These are phyloP conservation scores for Asterochloris erici DNA, from an alignment of 139 green algal genomes.

Conservation along the genomic window DNA sequence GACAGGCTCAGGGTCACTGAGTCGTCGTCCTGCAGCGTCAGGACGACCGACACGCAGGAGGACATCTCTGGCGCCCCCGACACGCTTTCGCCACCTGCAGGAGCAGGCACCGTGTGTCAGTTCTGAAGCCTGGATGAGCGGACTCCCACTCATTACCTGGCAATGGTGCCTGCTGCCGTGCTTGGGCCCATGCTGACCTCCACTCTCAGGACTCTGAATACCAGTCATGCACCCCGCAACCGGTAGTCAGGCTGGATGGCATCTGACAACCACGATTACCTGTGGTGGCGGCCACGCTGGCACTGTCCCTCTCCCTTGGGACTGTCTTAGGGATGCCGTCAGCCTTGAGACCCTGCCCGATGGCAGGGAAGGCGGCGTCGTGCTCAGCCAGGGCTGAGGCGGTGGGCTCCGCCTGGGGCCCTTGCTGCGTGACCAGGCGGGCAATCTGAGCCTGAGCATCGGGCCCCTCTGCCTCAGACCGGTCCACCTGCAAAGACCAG, in stretches of 20 bases:
- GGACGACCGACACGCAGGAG: no score
- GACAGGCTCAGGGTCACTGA: no score
- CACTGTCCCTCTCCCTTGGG: not conserved
- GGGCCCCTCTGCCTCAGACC: not conserved
- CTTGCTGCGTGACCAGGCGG: slow-evolving; percentile 7
- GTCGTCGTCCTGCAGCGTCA: no score
- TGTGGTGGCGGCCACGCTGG: slow-evolving; percentile 1
- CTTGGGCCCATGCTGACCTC: not conserved
- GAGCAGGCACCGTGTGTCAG: no score
- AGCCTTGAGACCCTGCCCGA: not conserved
- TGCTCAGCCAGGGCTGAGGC: slow-evolving; percentile 17
- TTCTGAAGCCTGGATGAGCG: no score
- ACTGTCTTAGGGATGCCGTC: not conserved
- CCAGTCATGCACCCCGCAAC: slow-evolving; percentile 1
- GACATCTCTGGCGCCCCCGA: no score
- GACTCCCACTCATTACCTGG: no score
- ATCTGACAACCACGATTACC: not conserved
- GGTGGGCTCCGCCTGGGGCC: slow-evolving; percentile 3
- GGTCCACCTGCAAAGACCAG: not conserved
- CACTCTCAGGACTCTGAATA: not conserved
- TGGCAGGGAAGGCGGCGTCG: slow-evolving; percentile 15
- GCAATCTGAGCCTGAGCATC: slow-evolving; percentile 13
- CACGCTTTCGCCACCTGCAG: no score
- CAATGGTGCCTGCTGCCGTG: no score
- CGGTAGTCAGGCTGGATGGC: slow-evolving; percentile 7